Evolutionary conservation across 2,329 filamentous ascomycete species (phyloP), one percentile per base, ranked within the genome.

Genomic region (Drechslerella dactyloides): DNA sequence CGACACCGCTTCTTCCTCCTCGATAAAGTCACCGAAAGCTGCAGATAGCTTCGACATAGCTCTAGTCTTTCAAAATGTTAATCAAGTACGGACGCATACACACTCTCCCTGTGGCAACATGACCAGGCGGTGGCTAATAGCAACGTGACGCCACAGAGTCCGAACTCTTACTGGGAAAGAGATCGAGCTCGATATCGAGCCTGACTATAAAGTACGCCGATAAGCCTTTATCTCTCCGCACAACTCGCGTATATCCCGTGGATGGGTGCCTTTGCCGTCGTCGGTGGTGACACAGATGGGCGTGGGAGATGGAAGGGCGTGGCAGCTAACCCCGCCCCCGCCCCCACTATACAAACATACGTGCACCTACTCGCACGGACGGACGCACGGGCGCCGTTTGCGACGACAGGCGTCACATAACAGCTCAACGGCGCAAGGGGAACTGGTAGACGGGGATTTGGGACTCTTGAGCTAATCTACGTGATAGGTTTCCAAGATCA

Each of bases 161-260:
- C 90, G 94, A 79, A 99, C 94, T 74, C 88, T 99, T 75, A 97
- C 94, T 75, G 94, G 94, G 79, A 97, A 97, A 84, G 92, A 99
- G 83, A 97, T 97, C 80, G 93, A 97, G 85, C 87, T 99, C 78
- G 93, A 97, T 79, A 96, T 99, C 79, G 94, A 97, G 84, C 85
- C 87, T 59, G 89, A 91, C 78, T 96, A 96, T 85, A 96, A 93
- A 86, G 93, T 96, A 82, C 76, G 78, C 37, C 7, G 19, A 27
- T 37, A 30, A 17, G 58, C n/a, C 35, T 1, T n/a, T 51, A 58
- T 40, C 13, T 51, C 21, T 15, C 27, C 19, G 21, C 40, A 48
- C 52, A 37, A 37, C 17, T 53, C 55, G 66, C 17, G 50, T 4
- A 27, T 46, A 15, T 15, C 42, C 27, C 8, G 19, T 15, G 50